Conservation (phyloP, 2,329 filamentous ascomycete species). For the Penicillium vulpinum region DNA sequence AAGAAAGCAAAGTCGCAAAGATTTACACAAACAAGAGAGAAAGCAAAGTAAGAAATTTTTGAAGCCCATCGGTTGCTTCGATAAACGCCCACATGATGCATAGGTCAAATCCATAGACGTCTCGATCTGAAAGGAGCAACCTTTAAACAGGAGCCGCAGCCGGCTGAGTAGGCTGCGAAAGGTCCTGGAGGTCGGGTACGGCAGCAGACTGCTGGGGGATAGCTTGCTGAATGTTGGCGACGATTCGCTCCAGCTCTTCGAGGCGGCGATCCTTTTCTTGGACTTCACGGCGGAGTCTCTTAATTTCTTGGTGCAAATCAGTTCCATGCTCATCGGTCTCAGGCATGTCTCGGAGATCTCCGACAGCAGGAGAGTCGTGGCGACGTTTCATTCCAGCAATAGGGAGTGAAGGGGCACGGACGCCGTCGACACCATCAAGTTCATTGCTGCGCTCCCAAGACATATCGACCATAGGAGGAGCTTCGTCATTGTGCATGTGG, state of each 20-base stretch:
- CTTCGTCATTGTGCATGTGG: slow-evolving; percentile 60
- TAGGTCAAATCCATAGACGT: slow-evolving; percentile 18
- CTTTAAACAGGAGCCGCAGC: slow-evolving; percentile 17
- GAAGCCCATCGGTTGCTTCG: slow-evolving; percentile 23
- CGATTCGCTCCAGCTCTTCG: slow-evolving; percentile 43
- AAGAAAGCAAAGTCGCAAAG: background rate
- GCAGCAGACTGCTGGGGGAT: slow-evolving; percentile 30
- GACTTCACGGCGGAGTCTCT: slow-evolving; percentile 66
- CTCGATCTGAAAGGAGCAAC: background rate
- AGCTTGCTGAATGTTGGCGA: slow-evolving; percentile 39
- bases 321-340: slow-evolving; percentile 46
- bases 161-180: slow-evolving; percentile 16
- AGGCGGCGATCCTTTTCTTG: slow-evolving; percentile 54
- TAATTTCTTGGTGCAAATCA: slow-evolving; percentile 62
- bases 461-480: slow-evolving; percentile 26
- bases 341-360: slow-evolving; percentile 22
- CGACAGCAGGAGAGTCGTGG: slow-evolving; percentile 32
- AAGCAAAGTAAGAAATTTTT: slow-evolving; percentile 3
- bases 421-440: slow-evolving; percentile 28
- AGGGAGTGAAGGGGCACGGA: slow-evolving; percentile 31
- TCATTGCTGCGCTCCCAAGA: slow-evolving; percentile 33
- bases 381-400: slow-evolving; percentile 37
- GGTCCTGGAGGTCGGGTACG: slow-evolving; percentile 17
- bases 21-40: background rate
- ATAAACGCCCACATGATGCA: slow-evolving; percentile 39